These are phyloP conservation scores for Ceriops zippeliana DNA, from an alignment of 345 rosid species.

Conservation along the genomic window DNA sequence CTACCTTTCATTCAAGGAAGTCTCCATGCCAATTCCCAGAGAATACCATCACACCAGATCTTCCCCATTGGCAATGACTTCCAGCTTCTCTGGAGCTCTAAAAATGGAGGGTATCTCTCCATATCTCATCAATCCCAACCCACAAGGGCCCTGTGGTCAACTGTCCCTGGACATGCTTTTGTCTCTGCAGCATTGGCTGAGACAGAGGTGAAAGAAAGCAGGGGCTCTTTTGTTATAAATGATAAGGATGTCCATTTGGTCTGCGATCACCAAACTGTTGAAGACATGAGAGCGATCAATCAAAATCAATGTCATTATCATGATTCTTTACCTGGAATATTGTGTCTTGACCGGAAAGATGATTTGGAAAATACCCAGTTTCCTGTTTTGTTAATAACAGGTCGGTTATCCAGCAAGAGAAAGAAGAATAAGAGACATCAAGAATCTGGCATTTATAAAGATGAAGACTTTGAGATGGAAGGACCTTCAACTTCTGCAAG, in stretches of 20 bases:
- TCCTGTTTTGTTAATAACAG: constrained; percentile 48
- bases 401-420: constrained; percentile 36
- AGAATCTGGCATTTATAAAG: constrained; percentile 18
- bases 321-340: constrained; percentile 16
- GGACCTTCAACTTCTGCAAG: constrained; percentile 32
- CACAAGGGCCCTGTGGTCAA: constrained; percentile 52
- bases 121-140: constrained; percentile 43
- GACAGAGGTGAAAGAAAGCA: constrained; percentile 65
- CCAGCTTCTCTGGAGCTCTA: constrained; percentile 48
- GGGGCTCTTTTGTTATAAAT: constrained; percentile 56
- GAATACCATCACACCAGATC: constrained; percentile 25
- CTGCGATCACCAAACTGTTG: constrained; percentile 50
- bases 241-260: constrained; percentile 35
- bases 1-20: constrained; percentile 47
- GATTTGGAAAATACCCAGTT: constrained; percentile 22
- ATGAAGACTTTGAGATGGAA: constrained; percentile 7
- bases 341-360: constrained; percentile 18
- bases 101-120: constrained; percentile 45
- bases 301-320: constrained; percentile 12
- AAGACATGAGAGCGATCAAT: constrained; percentile 40
- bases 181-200: constrained; percentile 56
- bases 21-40: constrained; percentile 30
- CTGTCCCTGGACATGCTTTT: constrained; percentile 52
- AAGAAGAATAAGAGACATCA: constrained; percentile 19
- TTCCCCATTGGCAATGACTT: constrained; percentile 51